phyloP scores from a whole-genome alignment of 257 asterid genomes.

The Petunia secreta region DNA sequence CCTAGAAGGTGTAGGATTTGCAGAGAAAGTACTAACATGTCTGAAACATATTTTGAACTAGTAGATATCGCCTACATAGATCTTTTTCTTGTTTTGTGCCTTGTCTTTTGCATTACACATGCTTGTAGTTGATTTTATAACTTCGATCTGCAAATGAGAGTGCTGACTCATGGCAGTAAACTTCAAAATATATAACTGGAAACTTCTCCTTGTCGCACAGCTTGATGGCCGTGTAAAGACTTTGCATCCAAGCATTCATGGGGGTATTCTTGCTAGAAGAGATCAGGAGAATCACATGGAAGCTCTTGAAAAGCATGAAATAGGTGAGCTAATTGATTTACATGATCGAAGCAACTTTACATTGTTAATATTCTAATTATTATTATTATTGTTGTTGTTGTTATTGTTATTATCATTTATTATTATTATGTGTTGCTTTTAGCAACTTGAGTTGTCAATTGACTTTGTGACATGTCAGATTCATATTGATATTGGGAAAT shows the following conservation, averaged over 20 bases:
- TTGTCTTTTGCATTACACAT: neutral
- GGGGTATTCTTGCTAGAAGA: constrained; percentile 97
- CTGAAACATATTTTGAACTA: too few species aligned
- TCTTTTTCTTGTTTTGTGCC: too few species aligned
- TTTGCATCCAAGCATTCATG: constrained; percentile 86
- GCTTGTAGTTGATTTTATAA: constrained; percentile 11
- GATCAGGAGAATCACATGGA: constrained; percentile 93
- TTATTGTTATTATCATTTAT: too few species aligned
- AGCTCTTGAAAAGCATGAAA: constrained; percentile 78
- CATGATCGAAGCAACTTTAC: neutral
- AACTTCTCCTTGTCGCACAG: constrained; percentile 38
- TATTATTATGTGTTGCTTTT: neutral
- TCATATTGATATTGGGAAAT: too few species aligned
- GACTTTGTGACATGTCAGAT: too few species aligned
- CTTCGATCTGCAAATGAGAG: neutral
- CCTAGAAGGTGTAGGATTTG: too few species aligned
- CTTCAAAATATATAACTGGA: neutral
- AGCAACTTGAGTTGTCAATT: too few species aligned
- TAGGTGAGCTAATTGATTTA: constrained; percentile 53
- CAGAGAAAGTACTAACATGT: too few species aligned
- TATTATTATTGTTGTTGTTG: too few species aligned
- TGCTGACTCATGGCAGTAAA: neutral
- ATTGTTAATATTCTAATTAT: too few species aligned
- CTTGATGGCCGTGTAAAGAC: constrained; percentile 99
- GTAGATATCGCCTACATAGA: too few species aligned